Evolutionary conservation across 2,329 filamentous ascomycete species (phyloP), one percentile per base, ranked within the genome.

Genomic region (Lithohypha guttulata): DNA sequence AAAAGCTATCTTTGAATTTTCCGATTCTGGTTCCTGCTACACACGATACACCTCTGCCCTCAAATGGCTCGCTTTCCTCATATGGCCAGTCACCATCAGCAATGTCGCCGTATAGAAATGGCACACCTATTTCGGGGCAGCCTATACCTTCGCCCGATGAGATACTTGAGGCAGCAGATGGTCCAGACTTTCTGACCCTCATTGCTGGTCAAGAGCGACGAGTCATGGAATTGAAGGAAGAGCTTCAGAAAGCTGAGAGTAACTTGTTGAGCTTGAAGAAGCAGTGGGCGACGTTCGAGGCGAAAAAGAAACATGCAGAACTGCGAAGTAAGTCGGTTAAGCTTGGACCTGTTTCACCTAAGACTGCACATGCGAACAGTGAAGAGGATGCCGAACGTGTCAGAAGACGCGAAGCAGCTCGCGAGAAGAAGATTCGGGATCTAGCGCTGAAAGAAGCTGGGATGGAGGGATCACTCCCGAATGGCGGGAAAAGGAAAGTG

Each of bases 151-250:
- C 59, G 4, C 53, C 58, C 20, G 50, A 47, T 42, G 35, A 30
- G 27, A 7, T 31, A 10, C 26, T 30, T 22, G 26, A 30, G 9
- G 21, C 10, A 13, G 19, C 35, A 3, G 10, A 19, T 14, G 18
- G 33, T 36, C 73, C 71, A 53, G 70, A 79, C 35, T 83, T 95
- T 53, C 78, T 98, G 49, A 87, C 85, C 45, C 82, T 87, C 42
- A 81, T 98, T 53, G 91, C 91, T 30, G 79, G 84, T 10, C 87
- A 96, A 62, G 91, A 98, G 64, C 74, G 91, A 42, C 79, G 77
- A 49, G 89, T 98, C 2, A 65, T 98, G 42, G 91, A 96, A 61
- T 67, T 98, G 37, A 81, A 79, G 43, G 91, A 98, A 59, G 89
- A 96, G 59, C 68, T 98, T n/a, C 65, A 69, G 17, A 79, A 79